phyloP scores from a whole-genome alignment of 805 yeast species.

The Kodamaea kakaduensis region DNA sequence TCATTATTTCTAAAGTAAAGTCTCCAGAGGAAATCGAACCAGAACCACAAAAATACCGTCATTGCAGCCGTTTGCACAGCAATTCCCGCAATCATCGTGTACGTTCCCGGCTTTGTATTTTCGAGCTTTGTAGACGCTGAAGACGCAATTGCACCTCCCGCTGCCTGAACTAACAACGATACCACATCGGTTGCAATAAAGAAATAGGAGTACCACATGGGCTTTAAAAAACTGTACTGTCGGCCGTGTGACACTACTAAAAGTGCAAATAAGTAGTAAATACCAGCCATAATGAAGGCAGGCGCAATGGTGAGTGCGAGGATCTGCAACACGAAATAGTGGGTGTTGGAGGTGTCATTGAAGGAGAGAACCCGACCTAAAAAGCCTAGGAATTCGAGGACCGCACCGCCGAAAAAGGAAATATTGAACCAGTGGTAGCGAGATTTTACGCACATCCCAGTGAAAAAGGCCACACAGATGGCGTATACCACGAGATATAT shows the following conservation, averaged over 20 bases:
- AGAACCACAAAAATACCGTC: slow-evolving; percentile 16
- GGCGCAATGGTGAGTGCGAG: slow-evolving; percentile 13
- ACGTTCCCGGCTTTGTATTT: slow-evolving; percentile 13
- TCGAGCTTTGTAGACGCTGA: slow-evolving; percentile 7
- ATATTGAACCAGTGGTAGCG: slow-evolving; percentile 19
- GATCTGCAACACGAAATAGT: slow-evolving; percentile 10
- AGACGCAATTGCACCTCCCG: slow-evolving; percentile 19
- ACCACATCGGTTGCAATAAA: slow-evolving; percentile 13
- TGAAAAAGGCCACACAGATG: slow-evolving; percentile 11
- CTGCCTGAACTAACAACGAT: slow-evolving; percentile 17
- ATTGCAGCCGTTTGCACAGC: slow-evolving; percentile 19
- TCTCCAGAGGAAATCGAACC: slow-evolving; percentile 18
- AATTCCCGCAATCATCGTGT: slow-evolving; percentile 20
- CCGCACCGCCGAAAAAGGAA: slow-evolving; percentile 9
- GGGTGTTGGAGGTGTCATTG: slow-evolving; percentile 3
- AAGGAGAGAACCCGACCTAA: slow-evolving; percentile 9
- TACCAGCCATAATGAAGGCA: slow-evolving; percentile 14
- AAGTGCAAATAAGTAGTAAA: slow-evolving; percentile 13
- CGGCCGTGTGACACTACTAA: slow-evolving; percentile 10
- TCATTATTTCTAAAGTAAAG: slow-evolving; percentile 18
- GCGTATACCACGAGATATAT: slow-evolving; percentile 14
- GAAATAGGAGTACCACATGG: slow-evolving; percentile 14
- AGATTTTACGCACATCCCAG: slow-evolving; percentile 14
- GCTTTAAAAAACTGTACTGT: slow-evolving; percentile 10
- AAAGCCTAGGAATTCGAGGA: slow-evolving; percentile 12